A percentile compares a stretch with the other conserved stretches of the same genome.
Conservation (phyloP, 768 basidiomycete species). For the Lyophyllum shimeji region DNA sequence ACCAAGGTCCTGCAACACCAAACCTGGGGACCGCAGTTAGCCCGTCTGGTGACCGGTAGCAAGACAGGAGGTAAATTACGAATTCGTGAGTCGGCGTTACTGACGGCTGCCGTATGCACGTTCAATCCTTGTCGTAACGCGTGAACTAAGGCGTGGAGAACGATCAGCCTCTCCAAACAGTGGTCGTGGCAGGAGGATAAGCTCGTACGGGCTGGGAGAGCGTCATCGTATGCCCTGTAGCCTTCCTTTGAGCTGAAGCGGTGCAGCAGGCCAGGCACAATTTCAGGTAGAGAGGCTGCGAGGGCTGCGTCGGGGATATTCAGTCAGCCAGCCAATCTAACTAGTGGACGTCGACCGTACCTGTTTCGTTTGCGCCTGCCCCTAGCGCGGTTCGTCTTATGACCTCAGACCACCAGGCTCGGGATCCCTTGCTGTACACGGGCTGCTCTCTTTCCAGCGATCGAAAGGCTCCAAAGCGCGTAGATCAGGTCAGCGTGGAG, state of each 20-base stretch:
- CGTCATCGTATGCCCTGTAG: constrained; percentile 60
- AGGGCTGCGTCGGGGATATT: constrained; percentile 45
- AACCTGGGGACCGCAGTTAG: constrained; percentile 28
- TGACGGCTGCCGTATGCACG: constrained; percentile 59
- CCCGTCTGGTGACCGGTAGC: background rate
- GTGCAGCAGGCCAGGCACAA: constrained; percentile 60
- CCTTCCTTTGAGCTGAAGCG: constrained; percentile 73
- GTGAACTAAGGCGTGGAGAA: constrained; percentile 33
- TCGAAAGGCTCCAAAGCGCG: constrained; percentile 33
- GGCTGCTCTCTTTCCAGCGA: constrained; percentile 57
- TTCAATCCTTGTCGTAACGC: constrained; percentile 40
- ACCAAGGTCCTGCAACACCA: constrained; percentile 59
- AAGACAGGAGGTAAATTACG: constrained; percentile 39
- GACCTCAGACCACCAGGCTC: constrained; percentile 78
- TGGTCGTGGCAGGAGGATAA: background rate
- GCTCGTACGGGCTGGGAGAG: constrained; percentile 41
- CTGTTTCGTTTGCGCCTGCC: constrained; percentile 63
- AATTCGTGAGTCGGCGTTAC: constrained; percentile 74
- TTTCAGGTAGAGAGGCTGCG: constrained; percentile 47
- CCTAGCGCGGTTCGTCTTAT: constrained; percentile 72
- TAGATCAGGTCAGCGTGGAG: background rate
- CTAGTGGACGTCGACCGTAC: constrained; percentile 32
- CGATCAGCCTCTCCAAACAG: constrained; percentile 5
- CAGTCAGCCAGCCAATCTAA: background rate
- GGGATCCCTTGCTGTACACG: constrained; percentile 52